Conservation (phyloP, 106 monocot species). For the Dendrobium catenatum region DNA sequence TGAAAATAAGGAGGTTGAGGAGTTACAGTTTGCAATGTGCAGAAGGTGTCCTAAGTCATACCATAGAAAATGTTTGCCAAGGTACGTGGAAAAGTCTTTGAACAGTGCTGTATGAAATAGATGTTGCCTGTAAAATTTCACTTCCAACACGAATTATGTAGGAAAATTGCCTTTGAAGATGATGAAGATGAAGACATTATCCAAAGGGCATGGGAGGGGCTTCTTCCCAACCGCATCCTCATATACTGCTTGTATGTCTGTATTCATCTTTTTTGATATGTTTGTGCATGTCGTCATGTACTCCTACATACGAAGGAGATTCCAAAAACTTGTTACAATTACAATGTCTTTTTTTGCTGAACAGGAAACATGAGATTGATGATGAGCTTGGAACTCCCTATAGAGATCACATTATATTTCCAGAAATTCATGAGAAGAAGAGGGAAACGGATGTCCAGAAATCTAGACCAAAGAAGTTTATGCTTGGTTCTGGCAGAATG, state of each 20-base stretch:
- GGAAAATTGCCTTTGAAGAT: constrained; percentile 47
- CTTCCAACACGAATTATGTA: neutral
- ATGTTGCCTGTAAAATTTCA: neutral
- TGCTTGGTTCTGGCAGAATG: neutral
- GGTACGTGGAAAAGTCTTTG: constrained; percentile 25
- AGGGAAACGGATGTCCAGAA: constrained; percentile 11
- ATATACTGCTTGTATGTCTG: constrained; percentile 74
- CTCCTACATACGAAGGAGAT: neutral
- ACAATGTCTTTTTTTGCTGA: neutral
- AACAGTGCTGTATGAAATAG: neutral
- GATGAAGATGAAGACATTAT: constrained; percentile 30
- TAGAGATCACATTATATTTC: constrained; percentile 66
- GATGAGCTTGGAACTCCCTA: constrained; percentile 44
- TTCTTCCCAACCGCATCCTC: constrained; percentile 68
- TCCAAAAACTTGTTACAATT: neutral
- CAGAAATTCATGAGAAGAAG: constrained; percentile 25
- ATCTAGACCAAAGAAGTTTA: constrained; percentile 22
- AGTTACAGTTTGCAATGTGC: constrained; percentile 86
- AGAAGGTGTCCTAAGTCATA: constrained; percentile 91
- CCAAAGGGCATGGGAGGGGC: constrained; percentile 74
- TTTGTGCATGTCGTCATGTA: neutral
- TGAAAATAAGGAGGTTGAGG: constrained; percentile 59
- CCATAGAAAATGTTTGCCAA: constrained; percentile 92
- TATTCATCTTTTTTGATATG: neutral
- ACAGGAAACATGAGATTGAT: constrained; percentile 69